phyloP scores from a whole-genome alignment of 2,329 filamentous ascomycete genomes.

The Rhytidhysteron rufulum region DNA sequence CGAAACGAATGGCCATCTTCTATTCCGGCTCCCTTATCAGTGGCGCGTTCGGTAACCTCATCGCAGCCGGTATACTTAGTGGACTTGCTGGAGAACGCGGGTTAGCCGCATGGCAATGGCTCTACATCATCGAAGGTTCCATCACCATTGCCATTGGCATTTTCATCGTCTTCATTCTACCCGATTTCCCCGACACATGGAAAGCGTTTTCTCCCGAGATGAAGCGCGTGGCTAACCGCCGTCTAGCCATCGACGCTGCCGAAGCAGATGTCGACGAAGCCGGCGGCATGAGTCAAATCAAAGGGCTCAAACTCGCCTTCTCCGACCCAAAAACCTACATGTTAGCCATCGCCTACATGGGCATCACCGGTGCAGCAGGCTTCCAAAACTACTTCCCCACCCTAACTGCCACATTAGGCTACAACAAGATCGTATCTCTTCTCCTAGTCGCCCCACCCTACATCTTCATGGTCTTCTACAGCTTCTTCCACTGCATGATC shows the following conservation, averaged over 20 bases:
- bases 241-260: constrained; percentile 47
- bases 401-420: constrained; percentile 52
- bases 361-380: constrained; percentile 47
- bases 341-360: constrained; percentile 47
- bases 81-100: constrained; percentile 32
- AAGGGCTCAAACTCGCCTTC: constrained; percentile 50
- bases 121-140: constrained; percentile 36
- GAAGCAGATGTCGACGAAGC: constrained; percentile 44
- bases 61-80: constrained; percentile 49
- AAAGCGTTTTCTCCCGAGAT: constrained; percentile 37
- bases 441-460: constrained; percentile 58
- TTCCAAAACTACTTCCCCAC: constrained; percentile 58
- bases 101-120: constrained; percentile 34
- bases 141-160: constrained; percentile 33
- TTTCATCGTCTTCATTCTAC: constrained; percentile 31
- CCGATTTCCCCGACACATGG: constrained; percentile 43
- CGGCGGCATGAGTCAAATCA: constrained; percentile 46
- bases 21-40: constrained; percentile 50
- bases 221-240: constrained; percentile 41
- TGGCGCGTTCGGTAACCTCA: constrained; percentile 52
- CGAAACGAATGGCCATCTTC: constrained; percentile 49
- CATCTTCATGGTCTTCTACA: constrained; percentile 54
- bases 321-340: constrained; percentile 49
- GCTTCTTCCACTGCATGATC: constrained; percentile 36
- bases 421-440: constrained; percentile 50